Conservation (phyloP, 768 basidiomycete species). For the Termitomyces sp. region DNA sequence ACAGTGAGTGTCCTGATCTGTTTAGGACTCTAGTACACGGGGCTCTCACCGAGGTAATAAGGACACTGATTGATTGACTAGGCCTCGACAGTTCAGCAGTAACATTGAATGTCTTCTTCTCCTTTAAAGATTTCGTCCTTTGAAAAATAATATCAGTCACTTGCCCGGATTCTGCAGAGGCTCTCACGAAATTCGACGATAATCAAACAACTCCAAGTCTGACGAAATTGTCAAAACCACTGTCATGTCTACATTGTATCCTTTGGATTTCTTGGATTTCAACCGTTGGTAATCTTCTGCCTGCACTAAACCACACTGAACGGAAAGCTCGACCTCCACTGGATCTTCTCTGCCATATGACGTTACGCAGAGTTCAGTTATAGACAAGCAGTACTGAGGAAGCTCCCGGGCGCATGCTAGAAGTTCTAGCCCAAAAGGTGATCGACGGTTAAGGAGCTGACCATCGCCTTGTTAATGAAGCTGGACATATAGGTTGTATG, state of each 20-base stretch:
- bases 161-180: background rate
- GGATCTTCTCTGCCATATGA: constrained; percentile 43
- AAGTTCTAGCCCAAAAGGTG: constrained; percentile 71
- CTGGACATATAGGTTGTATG: background rate
- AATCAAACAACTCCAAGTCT: constrained; percentile 71
- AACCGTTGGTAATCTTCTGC: constrained; percentile 13
- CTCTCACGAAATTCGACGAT: constrained; percentile 68
- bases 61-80: constrained; percentile 61
- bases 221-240: constrained; percentile 71
- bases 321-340: constrained; percentile 49
- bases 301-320: constrained; percentile 51
- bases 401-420: constrained; percentile 55
- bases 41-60: constrained; percentile 53
- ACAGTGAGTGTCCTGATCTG: background rate
- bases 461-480: background rate
- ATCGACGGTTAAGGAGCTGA: constrained; percentile 67
- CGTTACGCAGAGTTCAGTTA: constrained; percentile 41
- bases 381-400: constrained; percentile 54
- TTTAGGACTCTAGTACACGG: background rate
- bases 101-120: constrained; percentile 55
- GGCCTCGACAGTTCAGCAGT: constrained; percentile 61
- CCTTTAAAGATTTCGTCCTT: constrained; percentile 66
- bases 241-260: constrained; percentile 52
- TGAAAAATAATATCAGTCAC: background rate
- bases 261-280: constrained; percentile 40